Base-by-base conservation (phyloP, 75 land plant genomes). In the Cupressus sempervirens region DNA sequence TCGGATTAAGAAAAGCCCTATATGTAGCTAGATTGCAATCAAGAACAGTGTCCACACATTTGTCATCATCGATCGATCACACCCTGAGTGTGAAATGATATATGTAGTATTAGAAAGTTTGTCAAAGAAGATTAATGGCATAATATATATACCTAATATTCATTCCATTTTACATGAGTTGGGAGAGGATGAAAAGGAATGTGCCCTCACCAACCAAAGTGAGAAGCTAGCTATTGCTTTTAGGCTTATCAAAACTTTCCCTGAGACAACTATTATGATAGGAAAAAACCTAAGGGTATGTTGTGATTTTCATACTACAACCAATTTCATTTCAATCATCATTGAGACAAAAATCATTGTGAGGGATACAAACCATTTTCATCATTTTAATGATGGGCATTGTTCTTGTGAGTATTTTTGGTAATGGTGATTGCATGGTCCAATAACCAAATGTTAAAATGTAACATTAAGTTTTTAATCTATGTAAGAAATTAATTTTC, bases 381-480 rank as follows among this genome's bases (percentile, higher is more conserved):
- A 89, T 82, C 83, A 84, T 76, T 89, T 89, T 36, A 35, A 35
- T 6, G 72, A 75, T 67, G 88, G 90, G 34, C 45, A 36, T 16
- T 89, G 90, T 76, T 85, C 87, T 87, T 89, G 90, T 87, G 88
- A 86, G 38, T 88, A 87, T 79, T 87, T 84, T 48, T 89, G 88
- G 86, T 89, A 46, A 87, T 34, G 34, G 9, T 30, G 54, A 14
- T 9, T 79, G 23, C 2, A 45, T 26, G 9, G 48, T 43, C 15
- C 30, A 26, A 79, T 41, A 26, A 26, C 81, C 46, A n/a, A 15
- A 38, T 12, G 43, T 76, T n/a, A n/a, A 20, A 76, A 36, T 48
- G 1, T 76, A 38, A 36, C 77, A 16, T 35, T 18, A 75, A 75
- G 6, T 74, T 75, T 36, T 23, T 15, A 32, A 35, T 23, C 41